phyloP scores from a whole-genome alignment of 257 asterid species.

The Jasminum sambac region DNA sequence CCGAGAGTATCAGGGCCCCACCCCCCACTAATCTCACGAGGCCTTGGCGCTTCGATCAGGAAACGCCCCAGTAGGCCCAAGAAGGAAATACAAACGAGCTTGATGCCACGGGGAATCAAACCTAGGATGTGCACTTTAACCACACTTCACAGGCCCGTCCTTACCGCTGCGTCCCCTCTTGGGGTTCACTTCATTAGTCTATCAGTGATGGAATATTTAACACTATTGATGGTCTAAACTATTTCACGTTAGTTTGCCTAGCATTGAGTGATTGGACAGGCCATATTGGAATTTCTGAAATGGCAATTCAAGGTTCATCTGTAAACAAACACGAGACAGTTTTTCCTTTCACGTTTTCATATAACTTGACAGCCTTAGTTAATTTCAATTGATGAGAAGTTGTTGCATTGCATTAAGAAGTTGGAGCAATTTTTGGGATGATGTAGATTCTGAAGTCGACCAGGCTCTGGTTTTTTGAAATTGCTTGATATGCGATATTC shows the following conservation, averaged over 20 bases:
- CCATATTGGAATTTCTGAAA: neutral
- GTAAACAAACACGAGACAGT: neutral
- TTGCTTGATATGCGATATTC: constrained; percentile 15
- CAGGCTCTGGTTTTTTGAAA: constrained; percentile 4
- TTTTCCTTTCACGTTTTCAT: neutral
- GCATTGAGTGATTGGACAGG: neutral
- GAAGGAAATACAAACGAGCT: too few species aligned
- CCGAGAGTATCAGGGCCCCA: too few species aligned
- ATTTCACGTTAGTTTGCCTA: neutral
- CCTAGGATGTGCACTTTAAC: too few species aligned
- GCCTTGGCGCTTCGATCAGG: too few species aligned
- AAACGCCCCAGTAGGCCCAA: too few species aligned
- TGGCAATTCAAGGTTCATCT: neutral
- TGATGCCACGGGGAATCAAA: too few species aligned
- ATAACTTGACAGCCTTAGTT: neutral
- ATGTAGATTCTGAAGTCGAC: neutral
- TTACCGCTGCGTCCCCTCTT: too few species aligned
- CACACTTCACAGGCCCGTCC: too few species aligned
- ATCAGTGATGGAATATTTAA: neutral
- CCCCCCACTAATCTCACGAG: too few species aligned
- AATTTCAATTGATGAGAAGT: too few species aligned
- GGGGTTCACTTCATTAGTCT: neutral
- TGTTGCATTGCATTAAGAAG: neutral
- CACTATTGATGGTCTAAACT: neutral
- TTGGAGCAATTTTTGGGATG: neutral